These are phyloP conservation scores for Xylariaceae sp. DNA, from an alignment of 2,329 filamentous ascomycete species.

Conservation along the genomic window DNA sequence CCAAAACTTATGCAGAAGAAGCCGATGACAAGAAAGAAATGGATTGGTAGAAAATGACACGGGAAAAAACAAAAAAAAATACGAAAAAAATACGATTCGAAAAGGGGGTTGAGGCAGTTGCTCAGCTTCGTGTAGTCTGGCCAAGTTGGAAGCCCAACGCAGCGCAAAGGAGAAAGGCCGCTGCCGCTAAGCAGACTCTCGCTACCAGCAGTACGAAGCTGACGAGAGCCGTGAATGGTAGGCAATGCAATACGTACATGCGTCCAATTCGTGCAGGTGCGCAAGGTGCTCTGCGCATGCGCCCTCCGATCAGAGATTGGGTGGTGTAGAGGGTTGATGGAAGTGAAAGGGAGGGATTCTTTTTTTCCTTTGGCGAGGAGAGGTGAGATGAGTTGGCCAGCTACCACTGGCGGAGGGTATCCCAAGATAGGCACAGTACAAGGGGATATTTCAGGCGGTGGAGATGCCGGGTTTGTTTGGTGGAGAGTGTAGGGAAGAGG, in stretches of 20 bases:
- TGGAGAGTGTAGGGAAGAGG: background rate
- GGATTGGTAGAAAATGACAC: slow-evolving; percentile 1
- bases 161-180: slow-evolving; percentile 11
- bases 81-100: background rate
- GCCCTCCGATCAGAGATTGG: slow-evolving; percentile 3
- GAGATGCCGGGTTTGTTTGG: background rate
- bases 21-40: background rate
- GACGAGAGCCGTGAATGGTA: slow-evolving; percentile 1
- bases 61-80: too few species aligned
- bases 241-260: slow-evolving; percentile 10
- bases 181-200: background rate
- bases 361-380: slow-evolving; percentile 5
- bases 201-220: background rate
- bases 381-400: slow-evolving; percentile 15
- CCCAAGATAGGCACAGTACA: slow-evolving; percentile 5
- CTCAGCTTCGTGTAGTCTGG: slow-evolving; percentile 14
- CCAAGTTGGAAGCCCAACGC: slow-evolving; percentile 17
- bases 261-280: slow-evolving; percentile 7
- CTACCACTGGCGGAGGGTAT: slow-evolving; percentile 6
- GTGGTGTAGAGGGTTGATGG: slow-evolving; percentile 1
- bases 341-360: slow-evolving; percentile 12
- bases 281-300: slow-evolving; percentile 11
- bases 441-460: slow-evolving; percentile 1
- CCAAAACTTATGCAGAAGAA: slow-evolving; percentile 11
- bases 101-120: slow-evolving; percentile 8